Evolutionary conservation across 2,329 filamentous ascomycete genomes (phyloP), one percentile per base, ranked within the genome.

Genomic region (Alternaria panax): DNA sequence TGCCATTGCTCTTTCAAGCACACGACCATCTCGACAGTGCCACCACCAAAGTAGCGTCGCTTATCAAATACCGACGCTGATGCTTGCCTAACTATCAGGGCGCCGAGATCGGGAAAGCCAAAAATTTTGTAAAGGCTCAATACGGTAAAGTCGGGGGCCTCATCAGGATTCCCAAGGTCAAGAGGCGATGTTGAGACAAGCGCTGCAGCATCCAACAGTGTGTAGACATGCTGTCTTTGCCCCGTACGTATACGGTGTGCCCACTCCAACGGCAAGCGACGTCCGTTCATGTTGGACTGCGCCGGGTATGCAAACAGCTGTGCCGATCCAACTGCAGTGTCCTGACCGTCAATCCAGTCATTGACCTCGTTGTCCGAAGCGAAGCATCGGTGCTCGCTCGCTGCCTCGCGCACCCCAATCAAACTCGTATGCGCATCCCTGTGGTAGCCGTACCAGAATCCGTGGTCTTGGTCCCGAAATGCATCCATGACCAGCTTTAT

Each of bases 71-170:
- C 74, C 38, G 84, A 76, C 7, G 86, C 87, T 12, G 91, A 86
- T 30, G 86, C 83, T 67, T 92, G 93, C 41, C 90, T 88, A 12
- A 98, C 88, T 28, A 98, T 88, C 58, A 99, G 80, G 1, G 89
- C 93, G 2, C 94, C 94, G 2, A 98, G 82, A 74, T 98, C 92
- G 0, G 94, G 94, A 65, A 97, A 97, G 1, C 95, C 94, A 76
- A 98, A 98, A n/a, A 97, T 93, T 77, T 98, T 99, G 81, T 97
- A 96, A 64, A 98, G 88, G 76, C 93, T 97, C 41, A 98, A 72
- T 0, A 92, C 90, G 0, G 87, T 90, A 66, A 98, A 98, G 75
- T 98, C 94, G 1, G 94, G 91, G 0, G 90, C 88, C 0, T 79
- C 74, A 0, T 82, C 80, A 0, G 83, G 68, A 66, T 91, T 80